A percentile compares a stretch with the other conserved stretches of the same genome.
phyloP scores from a whole-genome alignment of 495 filamentous ascomycete species.

The Lepidopterella palustris region DNA sequence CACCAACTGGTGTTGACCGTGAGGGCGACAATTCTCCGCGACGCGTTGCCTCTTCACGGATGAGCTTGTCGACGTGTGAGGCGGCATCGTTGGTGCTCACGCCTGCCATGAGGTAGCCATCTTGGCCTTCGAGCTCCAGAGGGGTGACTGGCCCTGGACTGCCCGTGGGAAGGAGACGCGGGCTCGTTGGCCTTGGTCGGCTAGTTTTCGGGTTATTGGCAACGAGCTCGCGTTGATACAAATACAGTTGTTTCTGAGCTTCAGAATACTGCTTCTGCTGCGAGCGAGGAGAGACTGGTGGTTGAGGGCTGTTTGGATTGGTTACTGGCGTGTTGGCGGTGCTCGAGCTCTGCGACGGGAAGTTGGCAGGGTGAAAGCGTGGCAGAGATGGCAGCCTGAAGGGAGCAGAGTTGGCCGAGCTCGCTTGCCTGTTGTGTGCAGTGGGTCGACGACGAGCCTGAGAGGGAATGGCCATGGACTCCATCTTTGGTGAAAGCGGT shows the following conservation, averaged over 20 bases:
- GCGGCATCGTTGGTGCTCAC: constrained; percentile 14
- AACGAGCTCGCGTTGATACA: constrained; percentile 36
- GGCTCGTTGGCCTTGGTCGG: constrained; percentile 30
- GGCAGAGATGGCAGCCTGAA: constrained; percentile 36
- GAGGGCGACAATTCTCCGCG: constrained; percentile 47
- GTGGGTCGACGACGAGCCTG: constrained; percentile 17
- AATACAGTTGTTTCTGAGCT: constrained; percentile 35
- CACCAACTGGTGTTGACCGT: constrained; percentile 20
- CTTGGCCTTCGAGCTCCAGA: constrained; percentile 33
- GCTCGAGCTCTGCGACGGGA: constrained; percentile 29
- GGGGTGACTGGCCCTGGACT: constrained; percentile 40
- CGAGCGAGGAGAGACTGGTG: constrained; percentile 30
- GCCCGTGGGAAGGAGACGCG: constrained; percentile 33
- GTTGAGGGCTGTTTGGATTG: constrained; percentile 25
- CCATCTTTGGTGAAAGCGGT: constrained; percentile 26
- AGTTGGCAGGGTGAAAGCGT: constrained; percentile 42
- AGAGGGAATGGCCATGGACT: constrained; percentile 24
- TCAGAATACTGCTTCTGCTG: constrained; percentile 34
- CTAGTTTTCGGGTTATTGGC: constrained; percentile 10
- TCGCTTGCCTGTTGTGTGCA: constrained; percentile 14
- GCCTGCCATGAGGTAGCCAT: constrained; percentile 33
- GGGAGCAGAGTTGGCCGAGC: constrained; percentile 16
- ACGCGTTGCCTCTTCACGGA: constrained; percentile 31
- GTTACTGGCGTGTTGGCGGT: constrained; percentile 26
- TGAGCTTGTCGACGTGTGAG: constrained; percentile 33